Conservation (phyloP, 208 protist species). For the Leishmania mexicana region DNA sequence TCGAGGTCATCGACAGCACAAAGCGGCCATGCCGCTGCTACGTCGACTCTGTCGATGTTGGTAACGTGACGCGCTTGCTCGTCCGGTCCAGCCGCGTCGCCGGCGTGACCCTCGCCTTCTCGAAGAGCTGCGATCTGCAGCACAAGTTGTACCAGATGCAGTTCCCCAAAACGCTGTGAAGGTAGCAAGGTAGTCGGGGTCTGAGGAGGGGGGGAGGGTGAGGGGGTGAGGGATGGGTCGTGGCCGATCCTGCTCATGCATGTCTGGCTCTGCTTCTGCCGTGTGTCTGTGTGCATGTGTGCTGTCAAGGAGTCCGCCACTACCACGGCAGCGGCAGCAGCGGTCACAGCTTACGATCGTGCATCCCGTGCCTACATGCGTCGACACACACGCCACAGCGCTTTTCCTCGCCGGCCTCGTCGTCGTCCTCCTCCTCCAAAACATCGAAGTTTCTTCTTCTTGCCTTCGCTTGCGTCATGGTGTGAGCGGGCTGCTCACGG, state of each 20-base stretch:
- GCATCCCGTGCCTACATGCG: not conserved
- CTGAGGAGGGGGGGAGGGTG: not conserved
- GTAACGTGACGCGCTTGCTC: conserved; percentile 81
- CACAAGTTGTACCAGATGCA: conserved; percentile 92
- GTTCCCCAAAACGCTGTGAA: conserved; percentile 76
- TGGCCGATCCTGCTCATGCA: not conserved
- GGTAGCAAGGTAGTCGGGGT: not conserved
- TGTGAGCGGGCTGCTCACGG: not conserved
- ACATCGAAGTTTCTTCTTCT: not conserved
- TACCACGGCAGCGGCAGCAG: not conserved
- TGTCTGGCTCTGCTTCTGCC: not conserved
- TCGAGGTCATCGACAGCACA: conserved; percentile 82
- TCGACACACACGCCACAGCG: not conserved
- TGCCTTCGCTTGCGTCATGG: not conserved
- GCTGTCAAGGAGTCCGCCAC: not conserved
- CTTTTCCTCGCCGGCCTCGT: not conserved
- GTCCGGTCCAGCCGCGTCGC: conserved; percentile 87
- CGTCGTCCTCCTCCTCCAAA: not conserved
- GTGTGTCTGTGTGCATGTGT: not conserved
- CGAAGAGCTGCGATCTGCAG: conserved; percentile 86
- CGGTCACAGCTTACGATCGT: not conserved
- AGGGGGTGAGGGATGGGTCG: not conserved
- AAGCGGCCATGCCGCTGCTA: conserved; percentile 90
- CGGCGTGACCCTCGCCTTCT: conserved; percentile 82
- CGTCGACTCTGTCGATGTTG: conserved; percentile 87